phyloP scores from a whole-genome alignment of 345 rosid genomes.

The Populus pruinosa region DNA sequence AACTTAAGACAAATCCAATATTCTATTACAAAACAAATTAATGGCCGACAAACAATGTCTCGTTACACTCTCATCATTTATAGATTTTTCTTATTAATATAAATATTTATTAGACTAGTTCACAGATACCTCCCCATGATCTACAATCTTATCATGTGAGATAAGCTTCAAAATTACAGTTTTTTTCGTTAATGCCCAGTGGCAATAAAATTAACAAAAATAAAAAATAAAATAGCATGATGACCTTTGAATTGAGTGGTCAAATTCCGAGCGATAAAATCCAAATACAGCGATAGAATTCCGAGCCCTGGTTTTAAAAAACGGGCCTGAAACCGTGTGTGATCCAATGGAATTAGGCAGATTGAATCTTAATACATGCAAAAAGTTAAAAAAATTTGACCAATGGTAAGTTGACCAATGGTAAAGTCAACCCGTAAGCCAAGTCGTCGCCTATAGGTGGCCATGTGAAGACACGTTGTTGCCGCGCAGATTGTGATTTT shows the following conservation, averaged over 20 bases:
- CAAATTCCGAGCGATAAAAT: background rate
- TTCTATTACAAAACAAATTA: too few species aligned
- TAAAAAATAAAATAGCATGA: background rate
- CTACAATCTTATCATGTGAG: too few species aligned
- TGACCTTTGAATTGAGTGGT: background rate
- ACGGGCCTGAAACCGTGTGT: background rate
- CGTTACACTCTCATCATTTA: too few species aligned
- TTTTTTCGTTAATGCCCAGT: too few species aligned
- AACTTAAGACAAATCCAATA: too few species aligned
- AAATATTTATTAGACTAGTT: too few species aligned
- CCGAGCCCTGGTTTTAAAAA: background rate
- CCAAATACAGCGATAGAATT: background rate
- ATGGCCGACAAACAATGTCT: too few species aligned
- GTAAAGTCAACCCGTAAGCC: background rate
- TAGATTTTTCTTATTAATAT: too few species aligned
- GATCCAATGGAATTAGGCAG: background rate
- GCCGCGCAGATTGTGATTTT: background rate
- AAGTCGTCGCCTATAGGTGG: background rate
- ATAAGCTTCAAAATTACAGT: too few species aligned
- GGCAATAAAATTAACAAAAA: background rate
- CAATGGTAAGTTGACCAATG: background rate
- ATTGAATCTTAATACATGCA: background rate
- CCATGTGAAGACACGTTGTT: background rate
- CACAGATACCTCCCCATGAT: too few species aligned
- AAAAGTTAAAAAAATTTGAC: background rate